Conservation (phyloP, 768 basidiomycete genomes). For the Boletus subcaerulescens region DNA sequence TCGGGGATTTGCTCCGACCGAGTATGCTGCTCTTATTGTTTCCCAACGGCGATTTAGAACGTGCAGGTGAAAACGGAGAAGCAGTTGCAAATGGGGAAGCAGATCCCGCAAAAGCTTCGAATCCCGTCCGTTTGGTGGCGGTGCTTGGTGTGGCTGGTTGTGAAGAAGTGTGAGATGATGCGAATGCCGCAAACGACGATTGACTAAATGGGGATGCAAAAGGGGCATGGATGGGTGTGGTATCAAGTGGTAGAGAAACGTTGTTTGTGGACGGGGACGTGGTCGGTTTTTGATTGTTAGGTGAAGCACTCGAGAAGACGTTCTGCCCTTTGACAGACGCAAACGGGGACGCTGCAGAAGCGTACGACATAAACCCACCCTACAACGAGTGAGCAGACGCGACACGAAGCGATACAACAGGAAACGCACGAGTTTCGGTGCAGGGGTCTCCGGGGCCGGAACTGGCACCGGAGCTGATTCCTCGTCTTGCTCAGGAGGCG, state of each 20-base stretch:
- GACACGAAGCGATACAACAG: constrained; percentile 5
- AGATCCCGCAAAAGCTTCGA: constrained; percentile 53
- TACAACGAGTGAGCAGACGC: constrained; percentile 24
- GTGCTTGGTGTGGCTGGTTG: constrained; percentile 30
- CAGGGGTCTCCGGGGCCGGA: constrained; percentile 23
- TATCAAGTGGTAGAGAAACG: constrained; percentile 20
- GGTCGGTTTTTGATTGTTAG: constrained; percentile 29
- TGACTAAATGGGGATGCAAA: constrained; percentile 23
- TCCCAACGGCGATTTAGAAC: constrained; percentile 53
- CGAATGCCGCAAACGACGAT: constrained; percentile 22
- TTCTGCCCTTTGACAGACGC: constrained; percentile 70
- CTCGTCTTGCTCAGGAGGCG: constrained; percentile 56
- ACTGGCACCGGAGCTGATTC: constrained; percentile 8
- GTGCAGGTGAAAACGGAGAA: constrained; percentile 31
- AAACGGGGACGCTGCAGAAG: constrained; percentile 71
- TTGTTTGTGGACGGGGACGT: constrained; percentile 25
- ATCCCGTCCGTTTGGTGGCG: constrained; percentile 50
- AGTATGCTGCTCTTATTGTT: constrained; percentile 25
- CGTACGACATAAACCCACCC: constrained; percentile 81
- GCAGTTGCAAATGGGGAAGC: constrained; percentile 48
- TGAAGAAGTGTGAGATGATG: constrained; percentile 12
- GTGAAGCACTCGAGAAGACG: constrained; percentile 32
- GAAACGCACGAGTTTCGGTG: constrained; percentile 47
- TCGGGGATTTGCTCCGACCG: constrained; percentile 53
- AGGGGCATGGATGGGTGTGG: constrained; percentile 17